Percentiles rank a stretch among this genome's conserved stretches.
Conservation (phyloP, 2,329 filamentous ascomycete genomes). For the Lojkania enalia region DNA sequence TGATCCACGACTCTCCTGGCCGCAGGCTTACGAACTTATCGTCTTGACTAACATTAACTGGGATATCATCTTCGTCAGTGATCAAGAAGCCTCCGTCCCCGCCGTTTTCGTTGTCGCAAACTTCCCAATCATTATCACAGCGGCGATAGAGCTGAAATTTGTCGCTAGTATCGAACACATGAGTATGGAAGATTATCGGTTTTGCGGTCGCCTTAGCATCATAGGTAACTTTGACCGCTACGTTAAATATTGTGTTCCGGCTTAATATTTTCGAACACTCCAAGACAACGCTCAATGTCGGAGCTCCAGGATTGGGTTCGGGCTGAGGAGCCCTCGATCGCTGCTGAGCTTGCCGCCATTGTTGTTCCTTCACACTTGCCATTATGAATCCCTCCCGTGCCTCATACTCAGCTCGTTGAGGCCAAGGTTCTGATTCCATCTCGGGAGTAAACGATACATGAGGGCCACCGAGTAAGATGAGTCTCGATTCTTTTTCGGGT, state of each 20-base stretch:
- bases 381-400: conserved; percentile 5
- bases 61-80: conserved; percentile 7
- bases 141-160: conserved; percentile 5
- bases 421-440: conserved; percentile 6
- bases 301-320: too few relatives aligned
- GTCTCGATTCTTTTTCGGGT: background rate
- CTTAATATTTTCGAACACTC: conserved; percentile 1
- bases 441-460: conserved; percentile 5
- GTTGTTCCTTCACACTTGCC: conserved; percentile 8
- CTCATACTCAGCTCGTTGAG: conserved; percentile 4
- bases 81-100: conserved; percentile 3
- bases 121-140: conserved; percentile 8
- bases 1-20: conserved; percentile 12
- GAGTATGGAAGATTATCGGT: conserved; percentile 10
- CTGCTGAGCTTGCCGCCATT: conserved; percentile 4
- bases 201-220: conserved; percentile 3
- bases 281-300: conserved; percentile 2
- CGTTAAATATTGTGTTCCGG: background rate
- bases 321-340: too few relatives aligned
- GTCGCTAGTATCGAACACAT: conserved; percentile 4
- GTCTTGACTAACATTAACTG: conserved; percentile 5
- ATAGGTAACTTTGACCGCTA: conserved; percentile 9
- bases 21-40: conserved; percentile 6
- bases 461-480: conserved; percentile 7
- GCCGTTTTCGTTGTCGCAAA: conserved; percentile 1